A percentile compares a stretch with the other conserved stretches of the same genome.
These are phyloP conservation scores for Aspergillus mulundensis DNA, from an alignment of 495 filamentous ascomycete species.

Conservation along the genomic window DNA sequence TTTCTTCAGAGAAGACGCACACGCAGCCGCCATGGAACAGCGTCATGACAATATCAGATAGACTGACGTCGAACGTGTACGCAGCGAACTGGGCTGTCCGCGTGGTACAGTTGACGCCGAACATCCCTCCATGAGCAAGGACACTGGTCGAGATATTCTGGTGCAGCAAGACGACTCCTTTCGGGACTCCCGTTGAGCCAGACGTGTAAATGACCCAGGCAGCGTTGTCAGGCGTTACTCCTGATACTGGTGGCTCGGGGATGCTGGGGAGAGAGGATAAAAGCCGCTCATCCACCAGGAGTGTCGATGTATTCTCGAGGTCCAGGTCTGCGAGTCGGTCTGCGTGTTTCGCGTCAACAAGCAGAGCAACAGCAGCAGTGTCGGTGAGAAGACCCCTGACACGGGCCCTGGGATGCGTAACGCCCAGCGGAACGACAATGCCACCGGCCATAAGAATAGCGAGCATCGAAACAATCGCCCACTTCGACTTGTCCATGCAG, in stretches of 20 bases:
- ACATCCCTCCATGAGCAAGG: not conserved
- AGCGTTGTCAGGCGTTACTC: not conserved
- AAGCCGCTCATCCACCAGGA: not conserved
- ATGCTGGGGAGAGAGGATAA: not conserved
- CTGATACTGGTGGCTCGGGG: not conserved
- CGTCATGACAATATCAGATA: constrained; percentile 16
- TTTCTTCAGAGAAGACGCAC: constrained; percentile 19
- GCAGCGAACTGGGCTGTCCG: not conserved
- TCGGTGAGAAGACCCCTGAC: not conserved
- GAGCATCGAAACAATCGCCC: not conserved
- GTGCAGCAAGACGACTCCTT: not conserved
- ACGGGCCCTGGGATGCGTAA: not conserved
- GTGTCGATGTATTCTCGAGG: not conserved
- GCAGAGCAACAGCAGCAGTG: not conserved
- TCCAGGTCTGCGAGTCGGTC: not conserved
- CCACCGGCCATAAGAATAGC: not conserved
- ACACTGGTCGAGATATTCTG: not conserved
- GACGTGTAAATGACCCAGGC: not conserved
- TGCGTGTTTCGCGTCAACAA: not conserved
- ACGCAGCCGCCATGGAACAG: constrained; percentile 19
- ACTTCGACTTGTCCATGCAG: not conserved
- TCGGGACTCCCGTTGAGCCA: not conserved
- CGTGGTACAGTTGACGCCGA: not conserved
- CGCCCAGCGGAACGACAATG: not conserved
- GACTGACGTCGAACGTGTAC: constrained; percentile 20